Percentiles rank a stretch among this genome's conserved stretches.
Evolutionary conservation across 164 flowering plant genomes (phyloP).

Genomic region (Nelumbo lutea): DNA sequence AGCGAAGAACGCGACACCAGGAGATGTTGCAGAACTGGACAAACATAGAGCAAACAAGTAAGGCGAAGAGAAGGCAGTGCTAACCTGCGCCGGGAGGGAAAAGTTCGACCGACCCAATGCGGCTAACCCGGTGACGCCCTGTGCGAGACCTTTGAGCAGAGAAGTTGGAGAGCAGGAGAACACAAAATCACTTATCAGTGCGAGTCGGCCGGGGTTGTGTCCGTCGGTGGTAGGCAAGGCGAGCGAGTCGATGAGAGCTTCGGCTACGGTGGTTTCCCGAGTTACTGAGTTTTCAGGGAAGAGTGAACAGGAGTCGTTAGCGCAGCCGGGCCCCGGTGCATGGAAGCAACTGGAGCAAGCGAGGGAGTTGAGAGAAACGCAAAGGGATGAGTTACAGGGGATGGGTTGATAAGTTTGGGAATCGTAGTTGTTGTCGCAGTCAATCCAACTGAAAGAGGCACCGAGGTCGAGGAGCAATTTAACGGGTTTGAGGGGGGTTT

Average conservation of each 20-base stretch:
- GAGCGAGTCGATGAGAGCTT: constrained; percentile 10
- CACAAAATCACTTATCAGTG: constrained; percentile 11
- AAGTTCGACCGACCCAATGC: constrained; percentile 26
- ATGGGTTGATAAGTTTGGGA: constrained; percentile 19
- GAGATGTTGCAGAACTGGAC: constrained; percentile 26
- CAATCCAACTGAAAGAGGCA: constrained; percentile 20
- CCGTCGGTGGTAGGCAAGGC: constrained; percentile 20
- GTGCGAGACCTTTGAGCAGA: constrained; percentile 11
- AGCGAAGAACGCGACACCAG: constrained; percentile 34
- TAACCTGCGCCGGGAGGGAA: constrained; percentile 32
- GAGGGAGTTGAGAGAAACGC: constrained; percentile 11
- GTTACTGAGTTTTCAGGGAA: constrained; percentile 14
- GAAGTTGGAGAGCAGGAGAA: constrained; percentile 17
- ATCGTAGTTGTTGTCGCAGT: constrained; percentile 12
- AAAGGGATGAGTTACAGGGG: constrained; percentile 24
- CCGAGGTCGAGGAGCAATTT: constrained; percentile 28
- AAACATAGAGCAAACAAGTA: constrained; percentile 31
- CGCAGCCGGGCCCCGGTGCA: constrained; percentile 4
- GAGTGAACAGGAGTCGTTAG: constrained; percentile 16
- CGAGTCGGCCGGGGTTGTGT: constrained; percentile 22
- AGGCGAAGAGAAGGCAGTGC: constrained; percentile 10
- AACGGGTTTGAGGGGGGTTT: constrained; percentile 26
- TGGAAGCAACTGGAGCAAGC: constrained; percentile 14
- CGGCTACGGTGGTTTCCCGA: constrained; percentile 3
- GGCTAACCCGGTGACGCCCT: constrained; percentile 18